Base-by-base conservation (phyloP, 208 protist genomes). In the Angomonas ambiguus region DNA sequence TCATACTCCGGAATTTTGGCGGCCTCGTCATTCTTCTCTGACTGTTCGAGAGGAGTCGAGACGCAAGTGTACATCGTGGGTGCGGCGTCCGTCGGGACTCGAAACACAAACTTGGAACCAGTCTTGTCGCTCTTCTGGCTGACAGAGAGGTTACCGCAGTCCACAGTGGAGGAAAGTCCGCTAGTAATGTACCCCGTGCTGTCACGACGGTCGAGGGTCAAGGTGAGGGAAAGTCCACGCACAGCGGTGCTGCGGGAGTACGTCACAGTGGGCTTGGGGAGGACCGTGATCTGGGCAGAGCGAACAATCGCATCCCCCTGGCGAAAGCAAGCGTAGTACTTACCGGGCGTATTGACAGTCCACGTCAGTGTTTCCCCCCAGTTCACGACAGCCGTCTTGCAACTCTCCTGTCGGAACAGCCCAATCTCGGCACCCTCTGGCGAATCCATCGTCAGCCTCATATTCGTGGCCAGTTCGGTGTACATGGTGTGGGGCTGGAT, bases 251-350 rank as follows among this genome's bases (percentile, higher is more conserved):
- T 73, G 51, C 68, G 79, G 16, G 73, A 67, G 16, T 85, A 58
- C 16, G 60, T 65, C 24, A 87, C 51, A 11, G 48, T 53, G 0
- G 85, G 85, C 10, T 69, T 51, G 25, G 51, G 55, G 0, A 75
- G 61, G 11, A 92, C 81, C 13, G 70, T 75, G 11, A 92, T 57
- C 49, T 75, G 65, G 22, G 79, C 85, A 10, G 72, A 71, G 65
- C 68, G 34, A 6, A 57, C 64, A 1, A 63, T 71, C 28, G 45
- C n/a, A 0, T 60, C 57, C 24, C 18, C 32, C n/a, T 60, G 66
- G 34, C 77, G 69, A 41, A 87, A 65, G 49, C 85, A 92, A 18
- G 82, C 81, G 62, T 87, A 92, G 65, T 87, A 92, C n/a, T 67
- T 77, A 27, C 85, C 85, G 10, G 72, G 11, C 13, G 32, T 32